Conservation (phyloP, 306 rosid species). For the Argentina anserina region DNA sequence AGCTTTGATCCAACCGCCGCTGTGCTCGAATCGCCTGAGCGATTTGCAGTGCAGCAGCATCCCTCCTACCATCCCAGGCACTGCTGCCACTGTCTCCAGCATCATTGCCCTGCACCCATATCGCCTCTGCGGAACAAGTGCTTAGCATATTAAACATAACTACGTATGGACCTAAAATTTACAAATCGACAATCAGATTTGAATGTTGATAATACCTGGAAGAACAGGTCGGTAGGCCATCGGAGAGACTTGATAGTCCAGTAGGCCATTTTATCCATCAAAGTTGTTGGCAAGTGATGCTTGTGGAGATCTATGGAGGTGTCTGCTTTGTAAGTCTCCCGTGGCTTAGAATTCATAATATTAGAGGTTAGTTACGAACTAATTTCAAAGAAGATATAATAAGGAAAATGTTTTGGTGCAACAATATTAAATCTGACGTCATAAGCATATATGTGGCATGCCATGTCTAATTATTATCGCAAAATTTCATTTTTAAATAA, state of each 20-base stretch:
- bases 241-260: conserved; percentile 66
- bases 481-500: no score
- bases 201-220: conserved; percentile 46
- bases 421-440: no score
- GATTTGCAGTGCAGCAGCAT: conserved; percentile 63
- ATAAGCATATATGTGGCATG: no score
- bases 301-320: conserved; percentile 54
- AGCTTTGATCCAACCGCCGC: conserved; percentile 78
- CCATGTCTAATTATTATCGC: no score
- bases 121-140: conserved; percentile 39
- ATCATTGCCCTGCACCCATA: conserved; percentile 88
- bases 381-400: no score
- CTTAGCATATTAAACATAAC: neutral
- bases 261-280: conserved; percentile 65
- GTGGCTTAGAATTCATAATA: conserved; percentile 41
- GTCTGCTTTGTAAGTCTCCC: conserved; percentile 72
- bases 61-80: conserved; percentile 86
- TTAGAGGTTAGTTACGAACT: no score
- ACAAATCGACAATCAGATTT: neutral
- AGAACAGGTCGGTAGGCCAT: conserved; percentile 61
- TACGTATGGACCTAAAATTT: neutral
- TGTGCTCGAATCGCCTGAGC: conserved; percentile 60
- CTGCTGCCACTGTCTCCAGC: conserved; percentile 86
- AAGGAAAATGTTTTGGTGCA: no score
- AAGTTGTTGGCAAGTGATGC: conserved; percentile 54